These are phyloP conservation scores for Anthracocystis panici-leucophaei DNA, from an alignment of 1,284 basidiomycete genomes.

Conservation along the genomic window DNA sequence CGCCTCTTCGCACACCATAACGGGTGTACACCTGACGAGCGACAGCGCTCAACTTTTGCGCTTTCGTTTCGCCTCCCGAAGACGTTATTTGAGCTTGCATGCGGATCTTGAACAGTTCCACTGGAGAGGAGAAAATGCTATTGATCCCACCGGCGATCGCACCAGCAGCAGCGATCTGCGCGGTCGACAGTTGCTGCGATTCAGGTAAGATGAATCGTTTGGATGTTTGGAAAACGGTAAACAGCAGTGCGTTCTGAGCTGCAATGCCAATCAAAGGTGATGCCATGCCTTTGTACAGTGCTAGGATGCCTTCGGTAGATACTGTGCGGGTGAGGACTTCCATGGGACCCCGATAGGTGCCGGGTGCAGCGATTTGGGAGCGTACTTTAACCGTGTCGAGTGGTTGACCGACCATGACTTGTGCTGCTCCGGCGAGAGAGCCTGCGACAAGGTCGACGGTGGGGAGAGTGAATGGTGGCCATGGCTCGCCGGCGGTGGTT, in stretches of 20 bases:
- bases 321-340: conserved; percentile 50
- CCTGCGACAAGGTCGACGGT: conserved; percentile 54
- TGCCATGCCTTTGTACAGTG: conserved; percentile 76
- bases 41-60: conserved; percentile 82
- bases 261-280: conserved; percentile 93
- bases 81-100: conserved; percentile 91
- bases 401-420: conserved; percentile 60
- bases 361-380: conserved; percentile 47
- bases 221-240: conserved; percentile 86
- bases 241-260: conserved; percentile 93
- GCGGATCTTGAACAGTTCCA: conserved; percentile 81
- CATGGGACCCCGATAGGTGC: conserved; percentile 51
- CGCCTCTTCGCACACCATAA: conserved; percentile 85
- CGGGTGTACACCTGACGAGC: conserved; percentile 82
- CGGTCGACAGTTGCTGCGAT: conserved; percentile 82
- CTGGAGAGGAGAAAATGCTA: conserved; percentile 79
- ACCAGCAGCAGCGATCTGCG: conserved; percentile 85
- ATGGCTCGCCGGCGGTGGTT: conserved; percentile 17
- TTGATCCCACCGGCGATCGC: conserved; percentile 91
- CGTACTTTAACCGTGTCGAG: conserved; percentile 59
- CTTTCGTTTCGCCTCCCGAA: conserved; percentile 71
- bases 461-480: conserved; percentile 56
- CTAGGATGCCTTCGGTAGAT: conserved; percentile 40
- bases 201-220: conserved; percentile 83
- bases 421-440: conserved; percentile 52